Evolutionary conservation across 495 filamentous ascomycete genomes (phyloP), one percentile per base, ranked within the genome.

Genomic region (Cercophora scortea): DNA sequence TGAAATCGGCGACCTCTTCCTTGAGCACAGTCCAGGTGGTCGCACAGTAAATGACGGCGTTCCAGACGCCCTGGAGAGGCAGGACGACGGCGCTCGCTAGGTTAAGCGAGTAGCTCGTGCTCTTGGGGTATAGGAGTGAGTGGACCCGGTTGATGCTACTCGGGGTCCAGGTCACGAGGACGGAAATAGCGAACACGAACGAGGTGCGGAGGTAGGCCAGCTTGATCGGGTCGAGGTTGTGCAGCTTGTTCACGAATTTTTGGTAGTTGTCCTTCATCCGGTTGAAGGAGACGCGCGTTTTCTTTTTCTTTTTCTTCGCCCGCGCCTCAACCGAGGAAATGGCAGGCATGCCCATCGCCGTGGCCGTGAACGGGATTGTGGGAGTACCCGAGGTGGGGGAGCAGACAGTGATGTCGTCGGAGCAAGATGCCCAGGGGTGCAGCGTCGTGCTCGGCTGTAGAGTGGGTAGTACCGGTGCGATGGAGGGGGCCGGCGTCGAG

Each of bases 61-160:
- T 95, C 85, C 88, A 91, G 49, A 92, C 83, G 10, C 89, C 89
- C 61, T 94, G 89, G 0, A 90, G 66, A 0, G 89, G 89, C n/a
- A 94, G 71, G 0, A 94, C 87, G 34, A 90, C 71, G 1, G 84
- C 80, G 11, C 84, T 82, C 3, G 78, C 76, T 36, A 88, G 78
- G 59, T 89, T 87, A 16, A 94, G 76, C 5, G 68, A 73, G 60
- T 86, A 95, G 54, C 72, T 79, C 34, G 79, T 71, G 3, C 71
- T 52, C 10, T 74, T 58, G 0, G 85, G 84, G 56, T 81, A 65
- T 4, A 75, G 67, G 8, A 92, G 68, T n/a, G 77, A 75, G 61
- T 90, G 87, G 16, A 90, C 78, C 9, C 89, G 75, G 65, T 93
- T 93, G 51, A 85, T 74, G 45, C 82, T 86, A 32, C 85, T 86